These are phyloP conservation scores for Dothideomycetidae sp. DNA, from an alignment of 2,329 filamentous ascomycete genomes.

Conservation along the genomic window DNA sequence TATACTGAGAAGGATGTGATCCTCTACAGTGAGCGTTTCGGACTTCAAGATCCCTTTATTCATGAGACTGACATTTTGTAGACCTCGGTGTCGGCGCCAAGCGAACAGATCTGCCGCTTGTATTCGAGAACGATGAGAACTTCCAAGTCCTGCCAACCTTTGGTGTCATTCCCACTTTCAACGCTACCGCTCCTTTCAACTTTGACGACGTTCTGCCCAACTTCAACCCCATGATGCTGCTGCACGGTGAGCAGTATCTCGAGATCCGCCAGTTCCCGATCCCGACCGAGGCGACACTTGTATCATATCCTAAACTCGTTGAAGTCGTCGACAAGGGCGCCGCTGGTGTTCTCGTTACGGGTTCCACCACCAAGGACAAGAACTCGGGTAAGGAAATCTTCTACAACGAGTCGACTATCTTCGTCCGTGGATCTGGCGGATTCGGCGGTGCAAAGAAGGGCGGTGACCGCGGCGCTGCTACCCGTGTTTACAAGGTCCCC, in stretches of 20 bases:
- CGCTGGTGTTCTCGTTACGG: constrained; percentile 68
- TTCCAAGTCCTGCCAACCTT: constrained; percentile 95
- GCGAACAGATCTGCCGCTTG: constrained; percentile 69
- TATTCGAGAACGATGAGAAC: constrained; percentile 80
- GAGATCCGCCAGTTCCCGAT: constrained; percentile 87
- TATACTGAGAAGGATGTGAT: constrained; percentile 81
- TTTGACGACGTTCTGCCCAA: constrained; percentile 78
- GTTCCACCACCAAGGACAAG: constrained; percentile 70
- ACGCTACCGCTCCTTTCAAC: constrained; percentile 64
- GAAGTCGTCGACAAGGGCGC: constrained; percentile 95
- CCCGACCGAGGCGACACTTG: constrained; percentile 64
- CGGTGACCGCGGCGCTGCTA: constrained; percentile 62
- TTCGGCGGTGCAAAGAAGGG: constrained; percentile 76
- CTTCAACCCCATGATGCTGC: constrained; percentile 96
- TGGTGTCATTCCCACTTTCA: constrained; percentile 89
- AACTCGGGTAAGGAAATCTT: constrained; percentile 80
- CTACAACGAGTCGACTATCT: constrained; percentile 91
- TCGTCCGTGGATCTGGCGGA: constrained; percentile 79
- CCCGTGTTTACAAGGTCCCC: constrained; percentile 65
- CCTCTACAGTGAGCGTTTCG: constrained; percentile 53
- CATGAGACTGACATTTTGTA: constrained; percentile 18
- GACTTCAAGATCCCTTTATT: background rate
- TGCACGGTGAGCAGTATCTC: constrained; percentile 97
- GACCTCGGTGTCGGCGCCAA: constrained; percentile 85
- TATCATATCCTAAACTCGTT: constrained; percentile 65